Conservation (phyloP, 495 filamentous ascomycete species). For the Collariella sp. region DNA sequence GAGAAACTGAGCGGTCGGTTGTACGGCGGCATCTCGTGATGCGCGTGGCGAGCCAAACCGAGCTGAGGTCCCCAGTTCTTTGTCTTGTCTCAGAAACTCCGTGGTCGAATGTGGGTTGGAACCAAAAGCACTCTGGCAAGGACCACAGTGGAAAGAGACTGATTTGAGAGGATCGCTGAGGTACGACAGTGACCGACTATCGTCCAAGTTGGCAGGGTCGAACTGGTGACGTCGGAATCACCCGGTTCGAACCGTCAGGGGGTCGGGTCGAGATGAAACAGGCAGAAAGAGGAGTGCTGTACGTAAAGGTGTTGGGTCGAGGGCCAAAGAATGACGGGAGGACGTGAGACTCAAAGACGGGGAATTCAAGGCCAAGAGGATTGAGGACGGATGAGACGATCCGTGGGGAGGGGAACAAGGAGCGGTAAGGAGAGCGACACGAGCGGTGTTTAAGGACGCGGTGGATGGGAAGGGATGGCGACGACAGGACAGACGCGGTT, state of each 20-base stretch:
- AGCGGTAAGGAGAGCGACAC: neutral
- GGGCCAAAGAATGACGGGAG: neutral
- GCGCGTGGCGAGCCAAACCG: neutral
- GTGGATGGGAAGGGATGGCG: slow-evolving; percentile 6
- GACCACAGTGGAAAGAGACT: too few species aligned
- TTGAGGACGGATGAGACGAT: neutral
- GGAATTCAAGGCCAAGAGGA: neutral
- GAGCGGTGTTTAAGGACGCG: neutral
- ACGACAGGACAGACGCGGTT: neutral
- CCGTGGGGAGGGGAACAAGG: neutral
- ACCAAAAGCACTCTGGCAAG: neutral
- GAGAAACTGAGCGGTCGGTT: slow-evolving; percentile 34
- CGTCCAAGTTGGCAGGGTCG: neutral
- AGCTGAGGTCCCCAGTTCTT: neutral
- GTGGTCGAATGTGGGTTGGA: neutral
- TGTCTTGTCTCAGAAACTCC: neutral
- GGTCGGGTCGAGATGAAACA: neutral
- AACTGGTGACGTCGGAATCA: neutral
- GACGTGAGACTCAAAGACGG: neutral
- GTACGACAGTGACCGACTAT: neutral
- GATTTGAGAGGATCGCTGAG: neutral
- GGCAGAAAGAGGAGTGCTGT: neutral
- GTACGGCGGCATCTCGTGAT: slow-evolving; percentile 32
- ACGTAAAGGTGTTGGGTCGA: neutral
- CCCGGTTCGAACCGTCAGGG: neutral